Base-by-base conservation (phyloP, 176 grass and related monocot species). In the Rhynchospora breviuscula region DNA sequence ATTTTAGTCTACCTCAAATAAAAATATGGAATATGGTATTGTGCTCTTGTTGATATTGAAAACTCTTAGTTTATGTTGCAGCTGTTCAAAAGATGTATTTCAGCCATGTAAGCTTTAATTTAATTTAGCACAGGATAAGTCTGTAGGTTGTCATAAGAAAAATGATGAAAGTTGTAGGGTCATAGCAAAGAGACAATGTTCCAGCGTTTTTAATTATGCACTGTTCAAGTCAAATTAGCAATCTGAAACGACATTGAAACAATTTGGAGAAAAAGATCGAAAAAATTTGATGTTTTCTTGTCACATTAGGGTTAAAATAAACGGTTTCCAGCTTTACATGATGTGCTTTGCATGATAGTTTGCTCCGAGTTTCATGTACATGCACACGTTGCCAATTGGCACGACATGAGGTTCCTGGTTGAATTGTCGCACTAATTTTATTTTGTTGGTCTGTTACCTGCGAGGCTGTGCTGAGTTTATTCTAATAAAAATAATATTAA, bases 381-480 rank as follows among this genome's bases (percentile, higher is more conserved):
- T 56, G 23, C 73, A 77, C 73, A 77, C 73, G 73, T 77, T 77
- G 73, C 23, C 11, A 31, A 77, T 77, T 54, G 29, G 21, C 2
- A 29, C 26, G 7, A 71, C 31, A 14, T 71, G 2, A 22, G 7
- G 23, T 62, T 62, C 0, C 6, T 61, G 59, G 7, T 22, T 21
- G 7, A 45, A 51, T 74, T 49, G n/a, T 31, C 1, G 9, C 25
- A 65, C 10, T 64, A 12, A 64, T 64, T 66, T 66, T 66, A 14
- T 67, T n/a, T 8, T 17, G 13, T 44, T 68, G 6, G 14, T 9
- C 43, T 18, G 12, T 67, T 43, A 33, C 13, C 23, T 10, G 21
- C 10, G 60, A 8, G 23, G 60, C 18, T 63, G 60, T 63, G 21
- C 60, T 63, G 21, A 29, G 8, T 2, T 40, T 40, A 3, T 7